Evolutionary conservation across 2,329 filamentous ascomycete species (phyloP).

Genomic region (Stagonosporopsis rhizophila): DNA sequence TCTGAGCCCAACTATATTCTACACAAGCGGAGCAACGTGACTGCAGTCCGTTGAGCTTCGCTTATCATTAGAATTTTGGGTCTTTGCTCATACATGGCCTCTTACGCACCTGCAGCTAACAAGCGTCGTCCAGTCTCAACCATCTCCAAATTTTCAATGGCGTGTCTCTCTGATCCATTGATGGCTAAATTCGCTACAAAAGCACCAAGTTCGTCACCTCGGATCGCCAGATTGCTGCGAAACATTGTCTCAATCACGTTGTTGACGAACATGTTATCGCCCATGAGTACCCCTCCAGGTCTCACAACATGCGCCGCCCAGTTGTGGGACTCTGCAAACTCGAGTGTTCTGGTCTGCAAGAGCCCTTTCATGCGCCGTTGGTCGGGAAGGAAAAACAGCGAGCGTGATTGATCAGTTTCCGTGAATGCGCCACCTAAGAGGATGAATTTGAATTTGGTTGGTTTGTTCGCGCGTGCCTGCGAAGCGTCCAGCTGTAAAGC

Average conservation of each 20-base stretch:
- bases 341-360: constrained; percentile 17
- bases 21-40: background rate
- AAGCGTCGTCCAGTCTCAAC: constrained; percentile 8
- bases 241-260: constrained; percentile 1
- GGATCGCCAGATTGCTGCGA: constrained; percentile 9
- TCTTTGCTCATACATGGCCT: background rate
- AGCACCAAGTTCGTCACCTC: constrained; percentile 23
- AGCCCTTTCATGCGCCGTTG: constrained; percentile 26
- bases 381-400: constrained; percentile 18
- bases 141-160: constrained; percentile 19
- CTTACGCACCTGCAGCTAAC: background rate
- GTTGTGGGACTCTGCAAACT: constrained; percentile 19
- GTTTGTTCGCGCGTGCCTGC: background rate
- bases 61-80: no score
- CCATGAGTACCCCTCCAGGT: constrained; percentile 23
- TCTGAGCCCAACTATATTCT: background rate
- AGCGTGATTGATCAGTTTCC: constrained; percentile 20
- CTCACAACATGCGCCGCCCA: constrained; percentile 27
- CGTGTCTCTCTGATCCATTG: constrained; percentile 1
- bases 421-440: constrained; percentile 25
- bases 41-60: no score
- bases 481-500: background rate
- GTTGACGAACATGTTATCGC: constrained; percentile 2
- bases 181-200: constrained; percentile 27
- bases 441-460: constrained; percentile 13